Evolutionary conservation across 192 early-diverging fungal species (phyloP), one percentile per base, ranked within the genome.

Genomic region (Coemansia sp.): DNA sequence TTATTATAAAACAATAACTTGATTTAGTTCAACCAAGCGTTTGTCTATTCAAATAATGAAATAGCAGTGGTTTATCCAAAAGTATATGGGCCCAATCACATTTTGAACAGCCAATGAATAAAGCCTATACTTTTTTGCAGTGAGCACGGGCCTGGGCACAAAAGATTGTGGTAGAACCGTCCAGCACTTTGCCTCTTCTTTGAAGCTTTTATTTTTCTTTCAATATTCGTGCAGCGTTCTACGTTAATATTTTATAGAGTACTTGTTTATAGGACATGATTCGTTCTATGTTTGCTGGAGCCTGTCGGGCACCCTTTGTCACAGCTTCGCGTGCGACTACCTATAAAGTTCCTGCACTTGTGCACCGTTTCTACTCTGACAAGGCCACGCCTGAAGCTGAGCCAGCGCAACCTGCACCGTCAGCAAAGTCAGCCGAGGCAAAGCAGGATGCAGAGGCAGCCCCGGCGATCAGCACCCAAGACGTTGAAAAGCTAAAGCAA

Each of bases 361-460:
- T 52, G 59, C 41, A 48, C 39, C 77, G 77, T 15, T 12, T 67
- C 52, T 79, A 79, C 68, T 65, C 77, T 15, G 77, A 74, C 60
- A 23, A 54, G 32, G 50, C 62, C 35, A 63, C 57, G 25, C 37
- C 62, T 4, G 45, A 59, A 41, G 5, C 50, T 7, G 45, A 54
- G 43, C 15, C 57, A 1, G 17, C 6, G 32, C 32, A 35, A 35
- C 32, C 32, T 35, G 32, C 5, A 35, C 8, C 32, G 6, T 35
- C 32, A 7, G 8, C 35, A 10, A 45, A 45, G 57, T 2, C 38
- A 15, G 23, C 2, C 21, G 39, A 41, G 14, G 21, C 66, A 39
- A 45, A 24, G 22, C 8, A 50, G 29, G 25, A 17, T 27, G 38
- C 51, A 53, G 22, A 25, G 22, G 6, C 29, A 2, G 14, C 57